Conservation (phyloP, 2,329 filamentous ascomycete genomes). For the Colletotrichum tofieldiae region DNA sequence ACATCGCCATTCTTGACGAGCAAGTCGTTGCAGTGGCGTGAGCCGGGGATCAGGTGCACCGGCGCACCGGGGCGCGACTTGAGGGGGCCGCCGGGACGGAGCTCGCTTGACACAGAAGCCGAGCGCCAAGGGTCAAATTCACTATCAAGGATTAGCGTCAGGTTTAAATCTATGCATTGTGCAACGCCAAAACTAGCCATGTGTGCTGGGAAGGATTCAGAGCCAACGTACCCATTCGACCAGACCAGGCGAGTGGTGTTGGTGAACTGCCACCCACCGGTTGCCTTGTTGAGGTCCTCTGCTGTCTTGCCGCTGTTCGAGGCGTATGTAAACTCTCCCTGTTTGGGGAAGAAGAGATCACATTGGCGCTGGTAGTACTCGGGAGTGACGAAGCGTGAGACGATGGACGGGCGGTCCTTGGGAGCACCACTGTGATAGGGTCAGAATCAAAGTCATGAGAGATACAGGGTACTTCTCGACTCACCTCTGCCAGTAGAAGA, state of each 20-base stretch:
- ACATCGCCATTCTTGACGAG: conserved; percentile 59
- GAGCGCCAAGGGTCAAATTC: conserved; percentile 74
- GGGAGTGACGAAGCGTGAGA: conserved; percentile 65
- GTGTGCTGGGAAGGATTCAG: conserved; percentile 9
- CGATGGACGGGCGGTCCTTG: conserved; percentile 58
- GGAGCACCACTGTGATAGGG: conserved; percentile 62
- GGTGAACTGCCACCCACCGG: conserved; percentile 66
- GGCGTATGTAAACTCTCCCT: conserved; percentile 65
- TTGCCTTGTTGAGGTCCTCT: conserved; percentile 65
- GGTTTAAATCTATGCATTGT: neutral
- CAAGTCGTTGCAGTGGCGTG: conserved; percentile 71
- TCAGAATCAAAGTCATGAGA: conserved; percentile 36
- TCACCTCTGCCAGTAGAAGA: conserved; percentile 64
- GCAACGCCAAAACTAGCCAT: conserved; percentile 7
- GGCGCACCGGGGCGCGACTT: conserved; percentile 62
- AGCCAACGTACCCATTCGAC: conserved; percentile 61
- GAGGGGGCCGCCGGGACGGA: conserved; percentile 69
- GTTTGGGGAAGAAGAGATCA: conserved; percentile 67
- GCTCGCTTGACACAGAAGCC: conserved; percentile 66
- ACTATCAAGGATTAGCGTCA: conserved; percentile 45
- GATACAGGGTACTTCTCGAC: conserved; percentile 36
- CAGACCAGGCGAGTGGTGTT: conserved; percentile 70
- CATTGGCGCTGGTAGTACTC: conserved; percentile 72
- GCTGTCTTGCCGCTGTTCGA: conserved; percentile 62
- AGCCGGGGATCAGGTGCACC: conserved; percentile 67